Percentiles rank a stretch among this genome's conserved stretches.
phyloP scores from a whole-genome alignment of 2,329 filamentous ascomycete genomes.

The Alternaria alternata region DNA sequence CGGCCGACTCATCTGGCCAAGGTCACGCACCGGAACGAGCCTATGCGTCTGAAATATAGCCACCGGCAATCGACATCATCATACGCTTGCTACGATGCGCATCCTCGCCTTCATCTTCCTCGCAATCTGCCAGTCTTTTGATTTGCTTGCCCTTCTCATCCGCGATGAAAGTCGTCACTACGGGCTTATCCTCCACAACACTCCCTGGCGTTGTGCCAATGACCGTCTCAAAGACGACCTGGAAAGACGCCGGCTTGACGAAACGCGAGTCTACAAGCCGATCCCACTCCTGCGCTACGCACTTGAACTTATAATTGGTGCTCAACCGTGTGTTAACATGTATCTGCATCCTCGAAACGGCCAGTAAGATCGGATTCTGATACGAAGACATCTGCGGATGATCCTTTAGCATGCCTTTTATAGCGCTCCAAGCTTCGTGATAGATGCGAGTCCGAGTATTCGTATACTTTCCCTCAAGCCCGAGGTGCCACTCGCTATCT shows the following conservation, averaged over 20 bases:
- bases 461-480: constrained; percentile 12
- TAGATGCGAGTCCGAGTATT: constrained; percentile 9
- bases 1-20: neutral
- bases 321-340: constrained; percentile 7
- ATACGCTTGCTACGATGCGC: constrained; percentile 12
- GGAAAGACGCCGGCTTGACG: constrained; percentile 20
- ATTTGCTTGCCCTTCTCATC: neutral
- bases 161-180: neutral
- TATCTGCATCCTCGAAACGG: constrained; percentile 8
- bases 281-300: constrained; percentile 27
- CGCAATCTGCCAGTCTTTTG: neutral
- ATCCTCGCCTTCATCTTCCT: neutral
- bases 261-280: constrained; percentile 20
- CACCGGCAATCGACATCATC: neutral
- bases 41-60: neutral
- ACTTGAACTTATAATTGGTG: constrained; percentile 10
- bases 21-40: neutral
- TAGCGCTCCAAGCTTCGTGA: constrained; percentile 23
- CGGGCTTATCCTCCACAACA: neutral
- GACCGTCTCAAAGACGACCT: constrained; percentile 15
- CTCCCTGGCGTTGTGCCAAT: neutral
- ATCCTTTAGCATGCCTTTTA: constrained; percentile 23
- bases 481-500: constrained; percentile 1
- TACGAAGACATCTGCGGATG: constrained; percentile 17
- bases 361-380: constrained; percentile 22